Base-by-base conservation (phyloP, 169 alveolate genomes). In the Cryptosporidium muris region DNA sequence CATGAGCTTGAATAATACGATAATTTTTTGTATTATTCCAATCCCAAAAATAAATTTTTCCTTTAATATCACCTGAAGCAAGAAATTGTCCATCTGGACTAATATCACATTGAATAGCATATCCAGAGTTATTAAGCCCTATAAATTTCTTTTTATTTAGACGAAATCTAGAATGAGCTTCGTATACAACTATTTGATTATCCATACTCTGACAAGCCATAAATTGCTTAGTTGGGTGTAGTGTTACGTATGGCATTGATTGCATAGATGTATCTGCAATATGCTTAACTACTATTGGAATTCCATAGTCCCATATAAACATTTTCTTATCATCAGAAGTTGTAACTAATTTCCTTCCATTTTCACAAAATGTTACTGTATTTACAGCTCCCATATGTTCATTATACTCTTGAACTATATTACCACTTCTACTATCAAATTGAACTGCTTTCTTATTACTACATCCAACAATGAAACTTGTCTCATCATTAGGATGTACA, bases 261-360 rank as follows among this genome's bases (percentile, higher is more conserved):
- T 95, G 97, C 97, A 96, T 95, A 62, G 93, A 94, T 11, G 99
- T 99, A 62, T 96, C 98, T 48, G 97, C 92, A n/a, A 97, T 92
- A 67, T 96, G 98, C 85, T 96, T 97, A 45, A 96, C 94, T 1
- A 96, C 99, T 47, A 96, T 97, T 12, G 99, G 98, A 51, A 96
- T 94, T 8, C 98, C 98, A 82, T 94, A 96, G 80, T 96, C 99
- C 99, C 99, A 97, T 16, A 96, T 92, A 80, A 95, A 94, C 40
- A 97, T 90, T 89, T 95, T 96, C 80, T 96, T 96, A 91, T 97
- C 99, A 90, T 97, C 99, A 0, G 98, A 95, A 51, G 98, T 96
- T 16, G 99, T 94, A 49, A 96, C 94, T 81, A 96, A 93, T 81
- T 93, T 92, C 65, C 95, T 92, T 60, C 95, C 94, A 51, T 94